Conservation (phyloP, 75 land plant genomes). For the Selaginella moellendorffii region DNA sequence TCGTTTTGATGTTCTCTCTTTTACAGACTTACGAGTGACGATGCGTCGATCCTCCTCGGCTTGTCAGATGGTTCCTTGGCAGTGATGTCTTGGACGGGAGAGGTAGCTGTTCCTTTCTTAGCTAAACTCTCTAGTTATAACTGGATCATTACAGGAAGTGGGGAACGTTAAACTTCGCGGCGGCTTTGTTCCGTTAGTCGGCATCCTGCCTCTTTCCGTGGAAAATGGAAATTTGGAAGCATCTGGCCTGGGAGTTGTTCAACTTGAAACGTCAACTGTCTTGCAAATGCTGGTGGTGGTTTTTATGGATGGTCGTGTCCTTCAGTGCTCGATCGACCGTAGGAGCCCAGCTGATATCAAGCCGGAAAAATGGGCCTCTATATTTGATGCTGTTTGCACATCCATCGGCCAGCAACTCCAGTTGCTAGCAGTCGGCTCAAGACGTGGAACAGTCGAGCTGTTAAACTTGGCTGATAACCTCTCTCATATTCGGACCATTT, state of each 20-base stretch:
- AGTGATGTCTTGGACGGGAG: constrained; percentile 75
- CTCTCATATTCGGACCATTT: constrained; percentile 58
- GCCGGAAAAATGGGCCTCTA: constrained; percentile 45
- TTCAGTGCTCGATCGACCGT: constrained; percentile 49
- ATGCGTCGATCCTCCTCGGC: constrained; percentile 56
- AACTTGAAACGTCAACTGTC: constrained; percentile 47
- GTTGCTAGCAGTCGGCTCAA: constrained; percentile 77
- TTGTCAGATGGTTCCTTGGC: constrained; percentile 58
- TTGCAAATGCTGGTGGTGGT: constrained; percentile 53
- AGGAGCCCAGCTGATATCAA: constrained; percentile 44
- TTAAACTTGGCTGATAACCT: constrained; percentile 65
- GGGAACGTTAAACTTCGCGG: neutral
- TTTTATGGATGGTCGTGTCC: constrained; percentile 47
- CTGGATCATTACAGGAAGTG: neutral
- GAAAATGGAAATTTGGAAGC: constrained; percentile 19
- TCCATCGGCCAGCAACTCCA: constrained; percentile 68
- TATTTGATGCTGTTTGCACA: constrained; percentile 63
- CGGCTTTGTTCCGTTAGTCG: neutral
- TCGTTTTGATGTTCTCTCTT: neutral
- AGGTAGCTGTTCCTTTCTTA: constrained; percentile 35
- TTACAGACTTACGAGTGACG: constrained; percentile 23
- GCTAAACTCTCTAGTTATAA: neutral
- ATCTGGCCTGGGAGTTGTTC: neutral
- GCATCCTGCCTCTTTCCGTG: neutral
- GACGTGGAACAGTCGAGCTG: constrained; percentile 64